phyloP scores from a whole-genome alignment of 805 yeast species.

The Sugiyamaella chiloensis region DNA sequence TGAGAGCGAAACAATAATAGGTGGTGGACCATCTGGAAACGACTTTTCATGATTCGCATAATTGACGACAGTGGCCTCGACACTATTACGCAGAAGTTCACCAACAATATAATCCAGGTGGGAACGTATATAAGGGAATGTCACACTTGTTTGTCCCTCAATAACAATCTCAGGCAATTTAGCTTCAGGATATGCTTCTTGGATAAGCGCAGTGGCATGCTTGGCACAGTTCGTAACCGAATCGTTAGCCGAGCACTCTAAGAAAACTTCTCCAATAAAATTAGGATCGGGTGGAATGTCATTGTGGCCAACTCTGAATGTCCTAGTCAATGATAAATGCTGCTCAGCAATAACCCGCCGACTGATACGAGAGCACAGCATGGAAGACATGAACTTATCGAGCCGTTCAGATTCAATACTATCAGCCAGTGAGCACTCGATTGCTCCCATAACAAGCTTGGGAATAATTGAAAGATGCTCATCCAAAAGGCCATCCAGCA shows the following conservation, averaged over 20 bases:
- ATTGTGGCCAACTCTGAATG: constrained; percentile 46
- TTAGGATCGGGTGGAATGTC: constrained; percentile 39
- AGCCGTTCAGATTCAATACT: constrained; percentile 58
- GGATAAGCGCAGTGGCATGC: constrained; percentile 49
- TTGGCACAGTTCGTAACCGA: constrained; percentile 57
- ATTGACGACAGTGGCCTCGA: constrained; percentile 70
- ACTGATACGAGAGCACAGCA: constrained; percentile 82
- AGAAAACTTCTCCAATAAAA: constrained; percentile 72
- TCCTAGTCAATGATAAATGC: constrained; percentile 73
- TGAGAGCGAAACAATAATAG: constrained; percentile 73
- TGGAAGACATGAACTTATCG: constrained; percentile 70
- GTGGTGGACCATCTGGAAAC: constrained; percentile 35
- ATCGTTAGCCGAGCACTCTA: constrained; percentile 69
- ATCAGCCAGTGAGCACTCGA: constrained; percentile 65
- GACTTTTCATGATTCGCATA: constrained; percentile 34
- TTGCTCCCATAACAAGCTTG: constrained; percentile 87
- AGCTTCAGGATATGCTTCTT: constrained; percentile 28
- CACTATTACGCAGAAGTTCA: constrained; percentile 80
- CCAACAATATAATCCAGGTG: constrained; percentile 86
- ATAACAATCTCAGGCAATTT: constrained; percentile 71
- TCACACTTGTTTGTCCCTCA: constrained; percentile 60
- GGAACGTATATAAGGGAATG: constrained; percentile 78
- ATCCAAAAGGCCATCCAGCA: constrained; percentile 57
- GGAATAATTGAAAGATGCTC: constrained; percentile 82
- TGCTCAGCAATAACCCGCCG: constrained; percentile 90